phyloP scores from a whole-genome alignment of 139 green algal genomes.

The Auxenochlorella pyrenoidosa region DNA sequence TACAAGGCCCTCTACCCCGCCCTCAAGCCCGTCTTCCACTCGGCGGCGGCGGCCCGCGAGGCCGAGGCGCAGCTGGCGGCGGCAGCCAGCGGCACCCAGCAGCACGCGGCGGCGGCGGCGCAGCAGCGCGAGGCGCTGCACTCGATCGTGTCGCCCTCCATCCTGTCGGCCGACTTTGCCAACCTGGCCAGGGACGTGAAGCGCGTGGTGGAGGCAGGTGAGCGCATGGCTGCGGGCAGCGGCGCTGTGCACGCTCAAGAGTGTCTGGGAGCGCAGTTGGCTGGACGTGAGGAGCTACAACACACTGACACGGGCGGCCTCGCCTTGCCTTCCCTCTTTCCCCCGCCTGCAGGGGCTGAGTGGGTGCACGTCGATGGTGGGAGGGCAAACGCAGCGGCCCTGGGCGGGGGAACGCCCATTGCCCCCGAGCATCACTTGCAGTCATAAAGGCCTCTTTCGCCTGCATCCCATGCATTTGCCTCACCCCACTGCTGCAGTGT shows the following conservation, averaged over 20 bases:
- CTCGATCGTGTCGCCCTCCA: slow-evolving; percentile 80
- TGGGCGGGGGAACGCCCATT: no score
- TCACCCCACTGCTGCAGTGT: slow-evolving; percentile 27
- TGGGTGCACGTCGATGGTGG: slow-evolving; percentile 73
- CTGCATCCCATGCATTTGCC: no score
- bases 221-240: slow-evolving; percentile 48
- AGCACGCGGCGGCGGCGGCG: not conserved
- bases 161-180: slow-evolving; percentile 90
- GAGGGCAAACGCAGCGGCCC: not conserved
- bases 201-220: slow-evolving; percentile 74
- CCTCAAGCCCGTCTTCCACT: slow-evolving; percentile 54
- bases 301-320: no score
- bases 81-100: not conserved
- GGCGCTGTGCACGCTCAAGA: not conserved
- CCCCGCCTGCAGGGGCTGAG: not conserved
- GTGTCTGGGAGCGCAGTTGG: not conserved
- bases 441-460: no score
- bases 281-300: not conserved
- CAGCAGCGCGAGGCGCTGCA: not conserved
- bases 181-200: slow-evolving; percentile 77
- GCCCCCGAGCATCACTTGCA: no score
- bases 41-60: not conserved
- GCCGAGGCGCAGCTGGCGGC: not conserved
- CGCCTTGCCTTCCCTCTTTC: not conserved
- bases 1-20: slow-evolving; percentile 77